These are phyloP conservation scores for Hypoxylon perforatum DNA, from an alignment of 495 filamentous ascomycete genomes.

Conservation along the genomic window DNA sequence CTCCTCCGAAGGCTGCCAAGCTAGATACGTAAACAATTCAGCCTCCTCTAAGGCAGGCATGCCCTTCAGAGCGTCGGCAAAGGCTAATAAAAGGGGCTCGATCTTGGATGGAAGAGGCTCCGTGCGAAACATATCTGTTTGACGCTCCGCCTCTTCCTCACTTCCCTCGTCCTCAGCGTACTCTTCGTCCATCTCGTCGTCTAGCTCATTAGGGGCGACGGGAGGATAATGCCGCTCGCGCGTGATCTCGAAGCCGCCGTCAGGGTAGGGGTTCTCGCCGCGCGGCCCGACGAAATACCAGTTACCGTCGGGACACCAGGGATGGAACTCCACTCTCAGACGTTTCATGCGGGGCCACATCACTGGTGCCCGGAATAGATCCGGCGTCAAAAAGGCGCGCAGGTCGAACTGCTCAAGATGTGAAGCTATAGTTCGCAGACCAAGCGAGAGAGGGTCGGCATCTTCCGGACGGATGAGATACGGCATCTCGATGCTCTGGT, in stretches of 20 bases:
- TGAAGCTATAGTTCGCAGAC: constrained; percentile 32
- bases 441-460: constrained; percentile 42
- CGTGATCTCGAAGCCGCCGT: constrained; percentile 43
- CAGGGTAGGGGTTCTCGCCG: constrained; percentile 38
- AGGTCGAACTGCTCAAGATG: constrained; percentile 37
- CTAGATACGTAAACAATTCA: constrained; percentile 39
- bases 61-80: constrained; percentile 27
- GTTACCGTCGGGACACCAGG: constrained; percentile 43
- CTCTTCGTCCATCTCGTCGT: constrained; percentile 37
- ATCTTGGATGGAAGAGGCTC: constrained; percentile 34
- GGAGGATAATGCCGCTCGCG: constrained; percentile 48
- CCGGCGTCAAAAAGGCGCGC: constrained; percentile 45
- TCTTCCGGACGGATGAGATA: constrained; percentile 34
- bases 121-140: constrained; percentile 44
- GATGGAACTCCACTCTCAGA: constrained; percentile 46
- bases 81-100: constrained; percentile 33
- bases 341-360: constrained; percentile 45
- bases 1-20: constrained; percentile 38
- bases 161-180: constrained; percentile 20
- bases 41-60: constrained; percentile 37
- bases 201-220: constrained; percentile 27
- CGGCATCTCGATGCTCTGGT: constrained; percentile 38
- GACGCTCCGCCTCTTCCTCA: constrained; percentile 44
- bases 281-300: constrained; percentile 49
- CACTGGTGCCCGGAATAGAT: constrained; percentile 47